phyloP scores from a whole-genome alignment of 2,329 filamentous ascomycete genomes.

The Xylaria sp. region DNA sequence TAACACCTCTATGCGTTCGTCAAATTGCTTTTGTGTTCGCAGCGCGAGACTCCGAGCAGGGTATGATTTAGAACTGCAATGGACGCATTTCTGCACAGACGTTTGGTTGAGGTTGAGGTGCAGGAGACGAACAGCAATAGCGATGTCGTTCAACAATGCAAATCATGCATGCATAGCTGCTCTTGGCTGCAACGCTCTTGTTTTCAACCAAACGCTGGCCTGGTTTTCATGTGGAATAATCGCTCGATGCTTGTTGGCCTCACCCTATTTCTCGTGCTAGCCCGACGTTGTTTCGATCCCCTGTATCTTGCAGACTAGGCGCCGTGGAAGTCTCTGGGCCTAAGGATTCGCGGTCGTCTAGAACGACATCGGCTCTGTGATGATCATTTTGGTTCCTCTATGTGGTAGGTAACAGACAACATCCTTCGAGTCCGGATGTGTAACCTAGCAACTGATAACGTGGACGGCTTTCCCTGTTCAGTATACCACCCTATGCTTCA shows the following conservation, averaged over 20 bases:
- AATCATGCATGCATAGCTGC: constrained; percentile 31
- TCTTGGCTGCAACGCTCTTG: constrained; percentile 12
- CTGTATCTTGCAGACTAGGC: constrained; percentile 21
- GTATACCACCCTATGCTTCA: constrained; percentile 18
- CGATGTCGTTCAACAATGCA: constrained; percentile 24
- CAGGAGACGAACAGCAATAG: constrained; percentile 14
- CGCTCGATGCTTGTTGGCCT: not conserved
- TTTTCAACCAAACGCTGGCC: not conserved
- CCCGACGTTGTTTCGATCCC: not conserved
- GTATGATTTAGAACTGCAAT: constrained; percentile 10
- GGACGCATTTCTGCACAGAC: constrained; percentile 12
- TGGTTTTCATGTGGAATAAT: constrained; percentile 20
- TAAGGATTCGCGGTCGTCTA: not conserved
- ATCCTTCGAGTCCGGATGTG: not conserved
- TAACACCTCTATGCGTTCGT: not conserved
- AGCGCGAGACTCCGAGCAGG: constrained; percentile 5
- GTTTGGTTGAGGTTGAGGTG: constrained; percentile 5
- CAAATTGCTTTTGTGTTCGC: not conserved
- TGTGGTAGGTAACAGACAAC: not conserved
- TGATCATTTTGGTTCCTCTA: not conserved
- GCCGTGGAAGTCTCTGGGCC: not conserved
- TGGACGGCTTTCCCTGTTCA: constrained; percentile 18
- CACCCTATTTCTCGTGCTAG: not conserved
- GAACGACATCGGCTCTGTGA: not conserved
- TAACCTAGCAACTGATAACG: constrained; percentile 10